Percentiles rank a stretch among this genome's conserved stretches.
Evolutionary conservation across 441 rosid genomes (phyloP).

Genomic region (Biscutella laevigata): DNA sequence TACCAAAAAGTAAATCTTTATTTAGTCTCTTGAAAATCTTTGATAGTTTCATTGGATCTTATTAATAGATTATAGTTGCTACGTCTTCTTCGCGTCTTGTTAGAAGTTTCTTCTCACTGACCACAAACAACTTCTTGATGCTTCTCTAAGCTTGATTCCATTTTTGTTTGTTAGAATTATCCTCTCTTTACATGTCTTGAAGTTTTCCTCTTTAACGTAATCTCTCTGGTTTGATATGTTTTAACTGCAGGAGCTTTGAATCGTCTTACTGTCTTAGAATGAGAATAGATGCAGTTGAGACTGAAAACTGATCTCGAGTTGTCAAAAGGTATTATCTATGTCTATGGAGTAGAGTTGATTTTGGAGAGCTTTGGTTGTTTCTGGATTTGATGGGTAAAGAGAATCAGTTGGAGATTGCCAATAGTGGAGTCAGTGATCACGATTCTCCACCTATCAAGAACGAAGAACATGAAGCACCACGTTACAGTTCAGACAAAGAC

Average conservation of each 20-base stretch:
- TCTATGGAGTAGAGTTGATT: slow-evolving; percentile 2
- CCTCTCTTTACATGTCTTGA: background rate
- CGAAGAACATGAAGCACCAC: slow-evolving; percentile 37
- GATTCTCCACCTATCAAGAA: slow-evolving; percentile 31
- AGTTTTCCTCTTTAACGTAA: background rate
- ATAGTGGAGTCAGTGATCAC: slow-evolving; percentile 36
- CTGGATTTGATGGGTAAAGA: slow-evolving; percentile 57
- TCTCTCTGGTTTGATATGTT: background rate
- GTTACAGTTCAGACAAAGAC: slow-evolving; percentile 64
- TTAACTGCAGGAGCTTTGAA: slow-evolving; percentile 18
- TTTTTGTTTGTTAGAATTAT: background rate
- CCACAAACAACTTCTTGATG: background rate
- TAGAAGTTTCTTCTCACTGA: slow-evolving; percentile 4
- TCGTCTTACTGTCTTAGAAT: slow-evolving; percentile 1
- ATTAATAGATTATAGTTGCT: slow-evolving; percentile 14
- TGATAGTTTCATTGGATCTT: slow-evolving; percentile 13
- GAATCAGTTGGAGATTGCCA: slow-evolving; percentile 29
- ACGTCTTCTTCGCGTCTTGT: slow-evolving; percentile 20
- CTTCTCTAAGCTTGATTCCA: slow-evolving; percentile 12
- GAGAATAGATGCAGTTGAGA: too few relatives aligned
- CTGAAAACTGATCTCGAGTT: too few relatives aligned
- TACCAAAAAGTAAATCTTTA: too few relatives aligned
- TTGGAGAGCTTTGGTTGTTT: slow-evolving; percentile 3
- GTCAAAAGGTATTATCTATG: background rate
- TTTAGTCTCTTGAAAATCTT: background rate